Evolutionary conservation across 2,329 filamentous ascomycete genomes (phyloP), one percentile per base, ranked within the genome.

Genomic region (Didymellaceae sp.): DNA sequence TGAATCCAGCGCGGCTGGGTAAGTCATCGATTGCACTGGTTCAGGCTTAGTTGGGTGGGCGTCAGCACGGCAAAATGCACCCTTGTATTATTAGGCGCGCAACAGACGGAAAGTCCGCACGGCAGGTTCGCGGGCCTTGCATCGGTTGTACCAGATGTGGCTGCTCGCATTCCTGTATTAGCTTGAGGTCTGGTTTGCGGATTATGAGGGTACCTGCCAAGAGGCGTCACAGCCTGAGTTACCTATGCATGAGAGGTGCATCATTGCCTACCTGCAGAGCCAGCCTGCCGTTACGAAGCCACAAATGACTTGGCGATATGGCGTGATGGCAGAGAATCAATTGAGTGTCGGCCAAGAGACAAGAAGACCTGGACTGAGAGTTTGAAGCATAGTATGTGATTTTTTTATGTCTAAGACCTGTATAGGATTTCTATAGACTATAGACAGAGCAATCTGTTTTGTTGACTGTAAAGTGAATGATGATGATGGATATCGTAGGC

Each of bases 351-450:
- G n/a, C n/a, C n/a, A n/a, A n/a, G n/a, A n/a, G 32, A 25, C 32
- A 13, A 8, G 14, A 13, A 5, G 11, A 21, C 10, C 3, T 39
- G 10, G 26, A 33, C 13, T 10, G 41, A 18, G 16, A 30, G 26
- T 5, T 13, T 20, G 33, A 5, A 18, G 9, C n/a, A 34, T 32
- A 13, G 20, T 10, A 32, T 38, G 20, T 42, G 10, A 20, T 37
- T 38, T 42, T 32, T 7, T 24, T 2, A 11, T 45, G 37, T 52
- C 48, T 33, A 52, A 42, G 14, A 52, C 48, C 48, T 45, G 21
- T 21, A 17, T 52, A 52, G 48, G 48, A 32, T 52, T 52, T 52
- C 48, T 46, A 52, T 52, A 52, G 48, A 52, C 42, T 16, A 31
- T 9, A 10, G 20, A 3, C 20, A 26, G 21, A 30, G 5, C 22